phyloP scores from a whole-genome alignment of 257 asterid species.

The Capsicum pubescens region DNA sequence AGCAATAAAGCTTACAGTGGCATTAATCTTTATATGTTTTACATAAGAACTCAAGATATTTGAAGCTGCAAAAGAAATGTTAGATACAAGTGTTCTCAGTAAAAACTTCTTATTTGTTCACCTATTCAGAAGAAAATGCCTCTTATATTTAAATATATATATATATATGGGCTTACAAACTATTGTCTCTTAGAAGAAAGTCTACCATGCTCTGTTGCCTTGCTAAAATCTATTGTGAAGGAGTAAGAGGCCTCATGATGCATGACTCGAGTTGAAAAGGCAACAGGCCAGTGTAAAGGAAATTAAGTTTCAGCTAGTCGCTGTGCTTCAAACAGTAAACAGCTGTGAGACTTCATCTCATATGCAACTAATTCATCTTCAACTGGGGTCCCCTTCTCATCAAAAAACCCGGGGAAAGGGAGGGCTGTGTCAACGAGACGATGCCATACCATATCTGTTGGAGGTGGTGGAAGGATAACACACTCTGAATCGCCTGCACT shows the following conservation, averaged over 20 bases:
- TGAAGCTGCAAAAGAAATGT: conserved; percentile 1
- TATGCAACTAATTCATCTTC: conserved; percentile 48
- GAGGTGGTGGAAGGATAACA: conserved; percentile 61
- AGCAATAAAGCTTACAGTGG: neutral
- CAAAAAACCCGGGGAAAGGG: conserved; percentile 75
- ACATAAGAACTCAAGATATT: neutral
- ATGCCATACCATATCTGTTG: conserved; percentile 57
- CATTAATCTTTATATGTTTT: neutral
- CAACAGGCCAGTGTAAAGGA: neutral
- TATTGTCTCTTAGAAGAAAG: conserved; percentile 15
- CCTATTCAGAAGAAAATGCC: neutral
- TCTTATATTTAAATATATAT: conserved; percentile 19
- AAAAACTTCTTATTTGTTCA: neutral
- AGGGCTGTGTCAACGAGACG: conserved; percentile 79
- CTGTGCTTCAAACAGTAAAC: conserved; percentile 73
- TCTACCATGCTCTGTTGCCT: neutral
- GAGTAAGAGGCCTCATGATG: neutral
- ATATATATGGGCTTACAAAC: conserved; percentile 10
- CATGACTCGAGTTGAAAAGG: neutral
- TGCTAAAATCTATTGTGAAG: conserved; percentile 5
- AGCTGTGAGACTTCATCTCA: conserved; percentile 83
- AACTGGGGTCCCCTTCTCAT: conserved; percentile 53
- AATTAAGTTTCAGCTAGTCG: neutral
- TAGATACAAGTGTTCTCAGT: neutral
- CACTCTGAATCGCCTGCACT: conserved; percentile 52